These are phyloP conservation scores for Ophiostoma australiae DNA, from an alignment of 2,329 filamentous ascomycete species.

Conservation along the genomic window DNA sequence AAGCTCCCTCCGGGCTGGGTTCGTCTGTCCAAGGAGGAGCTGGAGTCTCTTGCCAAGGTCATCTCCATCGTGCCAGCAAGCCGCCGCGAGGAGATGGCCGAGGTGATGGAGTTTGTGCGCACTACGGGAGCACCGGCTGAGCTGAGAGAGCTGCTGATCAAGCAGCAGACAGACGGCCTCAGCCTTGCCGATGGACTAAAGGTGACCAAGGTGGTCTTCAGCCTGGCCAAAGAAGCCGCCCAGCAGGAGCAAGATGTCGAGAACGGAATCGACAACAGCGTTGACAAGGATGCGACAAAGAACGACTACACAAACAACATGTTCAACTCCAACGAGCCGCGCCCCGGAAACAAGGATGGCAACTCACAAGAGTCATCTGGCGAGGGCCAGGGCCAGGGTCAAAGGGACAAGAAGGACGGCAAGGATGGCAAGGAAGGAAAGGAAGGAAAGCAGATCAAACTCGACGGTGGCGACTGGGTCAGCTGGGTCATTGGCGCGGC, in stretches of 20 bases:
- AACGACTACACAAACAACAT: slow-evolving; percentile 13
- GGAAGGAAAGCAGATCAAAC: slow-evolving; percentile 22
- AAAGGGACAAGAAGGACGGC: slow-evolving; percentile 32
- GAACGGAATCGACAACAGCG: background rate
- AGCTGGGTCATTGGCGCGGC: slow-evolving; percentile 41
- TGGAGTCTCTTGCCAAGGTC: slow-evolving; percentile 53
- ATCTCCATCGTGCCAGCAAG: slow-evolving; percentile 57
- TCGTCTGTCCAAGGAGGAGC: slow-evolving; percentile 42
- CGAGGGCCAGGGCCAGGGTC: slow-evolving; percentile 25
- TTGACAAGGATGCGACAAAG: slow-evolving; percentile 21
- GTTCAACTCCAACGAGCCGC: slow-evolving; percentile 6
- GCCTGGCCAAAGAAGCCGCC: slow-evolving; percentile 46
- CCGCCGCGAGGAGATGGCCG: slow-evolving; percentile 56
- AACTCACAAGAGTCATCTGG: background rate
- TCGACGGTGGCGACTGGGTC: slow-evolving; percentile 50
- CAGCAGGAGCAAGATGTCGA: slow-evolving; percentile 28
- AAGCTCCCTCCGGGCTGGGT: slow-evolving; percentile 38
- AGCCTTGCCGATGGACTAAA: slow-evolving; percentile 52
- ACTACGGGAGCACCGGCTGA: slow-evolving; percentile 65
- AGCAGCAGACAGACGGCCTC: slow-evolving; percentile 51
- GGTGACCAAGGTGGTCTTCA: slow-evolving; percentile 51
- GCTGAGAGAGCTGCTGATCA: slow-evolving; percentile 53
- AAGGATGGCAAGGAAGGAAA: slow-evolving; percentile 31
- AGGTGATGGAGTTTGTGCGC: slow-evolving; percentile 59
- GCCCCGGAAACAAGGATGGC: background rate